Base-by-base conservation (phyloP, 2,329 filamentous ascomycete species). In the Akanthomyces lecanii region DNA sequence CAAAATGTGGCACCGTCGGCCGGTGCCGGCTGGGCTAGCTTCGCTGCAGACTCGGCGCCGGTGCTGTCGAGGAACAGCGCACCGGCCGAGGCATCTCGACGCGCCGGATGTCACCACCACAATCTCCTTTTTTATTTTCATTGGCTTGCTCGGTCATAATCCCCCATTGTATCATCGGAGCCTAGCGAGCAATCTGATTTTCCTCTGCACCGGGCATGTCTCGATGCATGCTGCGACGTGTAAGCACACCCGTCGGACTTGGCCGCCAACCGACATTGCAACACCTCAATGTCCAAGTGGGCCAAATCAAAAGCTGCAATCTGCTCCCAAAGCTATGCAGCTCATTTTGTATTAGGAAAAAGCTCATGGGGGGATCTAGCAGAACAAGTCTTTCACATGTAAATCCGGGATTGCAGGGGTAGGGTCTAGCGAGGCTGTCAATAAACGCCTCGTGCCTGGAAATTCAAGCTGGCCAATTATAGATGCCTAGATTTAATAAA, bases 1-100 rank as follows among this genome's bases (percentile, higher is more conserved):
- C 58, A 25, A 30, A 38, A 45, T 44, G 61, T 44, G 61, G 61
- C 45, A 28, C 61, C 47, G 53, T 63, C 61, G 61, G 61, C 61
- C 61, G 53, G 53, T 52, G 61, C 61, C 61, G 61, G 53, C 48
- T 54, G 38, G 42, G 28, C n/a, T 51, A 51, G 57, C 47, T 25
- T 60, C 18, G 45, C 25, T 36, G 36, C 11, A 28, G 28, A 12
- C 45, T 51, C 47, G 48, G 58, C 48, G 36, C 58, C 48, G 38
- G 11, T 50, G 6, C 7, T 45, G 1, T 1, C 11, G 16, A 21
- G 16, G 3, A 18, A 11, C 33, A 50, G 33, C 45, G 33, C n/a
- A 28, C 18, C 44, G 33, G 44, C 45, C 44, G 30, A 28, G 45
- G 23, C 10, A 25, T 23, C 16, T 52, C 36, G 16, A 60, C 3